Evolutionary conservation across 2,329 filamentous ascomycete genomes (phyloP), one percentile per base, ranked within the genome.

Genomic region (Teratosphaeria zuluensis): DNA sequence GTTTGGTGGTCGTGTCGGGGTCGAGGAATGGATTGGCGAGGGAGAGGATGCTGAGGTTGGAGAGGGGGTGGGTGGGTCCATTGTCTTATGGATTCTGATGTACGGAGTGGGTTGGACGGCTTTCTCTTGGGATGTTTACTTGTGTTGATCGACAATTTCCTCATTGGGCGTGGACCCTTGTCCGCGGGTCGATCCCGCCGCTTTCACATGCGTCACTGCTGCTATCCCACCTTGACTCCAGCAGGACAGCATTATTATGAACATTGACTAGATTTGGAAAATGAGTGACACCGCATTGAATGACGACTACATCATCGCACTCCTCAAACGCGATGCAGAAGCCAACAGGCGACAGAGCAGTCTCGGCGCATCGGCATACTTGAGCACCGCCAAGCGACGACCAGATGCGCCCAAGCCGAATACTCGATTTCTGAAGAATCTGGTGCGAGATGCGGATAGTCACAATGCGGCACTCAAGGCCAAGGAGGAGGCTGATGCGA

Each of bases 381-480:
- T 35, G 28, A 35, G 52, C 28, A 53, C 28, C 14, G 52, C 28
- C 28, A 53, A 32, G 52, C 5, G 52, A 53, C 28, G 52, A 28
- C 28, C 52, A n/a, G 64, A 69, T 63, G 83, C 81, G 63, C 90
- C 89, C 0, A 96, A 92, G 71, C 92, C 92, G 2, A 97, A 99
- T 68, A 96, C 89, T 0, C 83, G 88, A 35, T 97, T 97, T 70
- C 77, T 99, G 51, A 86, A 86, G 59, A 88, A 94, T 68, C 89
- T 97, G 58, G 90, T 99, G 62, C 88, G 87, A 63, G 88, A 94
- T 65, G 95, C 90, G 8, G 88, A 95, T 66, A 87, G 75, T 57
- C 92, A 99, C 75, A 99, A 99, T 80, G 85, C 88, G 28, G 88
- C 90, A 0, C 78, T 97, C 32, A 83, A 90, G 19, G 89, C 88